Conservation (phyloP, 495 filamentous ascomycete genomes). For the Talaromyces trachyspermus region DNA sequence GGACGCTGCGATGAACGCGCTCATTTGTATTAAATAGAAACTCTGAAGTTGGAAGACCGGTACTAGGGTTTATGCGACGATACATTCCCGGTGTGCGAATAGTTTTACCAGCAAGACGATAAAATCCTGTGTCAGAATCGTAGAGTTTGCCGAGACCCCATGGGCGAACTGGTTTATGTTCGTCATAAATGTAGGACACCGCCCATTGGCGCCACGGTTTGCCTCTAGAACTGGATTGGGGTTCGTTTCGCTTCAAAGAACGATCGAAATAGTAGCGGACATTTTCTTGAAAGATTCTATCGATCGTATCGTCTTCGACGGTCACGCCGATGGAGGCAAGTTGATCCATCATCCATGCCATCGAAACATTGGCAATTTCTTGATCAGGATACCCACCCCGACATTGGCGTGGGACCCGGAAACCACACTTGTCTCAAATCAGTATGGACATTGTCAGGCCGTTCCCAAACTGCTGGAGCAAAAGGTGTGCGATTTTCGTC, state of each 20-base stretch:
- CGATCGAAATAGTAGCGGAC: conserved; percentile 32
- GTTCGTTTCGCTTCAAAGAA: conserved; percentile 11
- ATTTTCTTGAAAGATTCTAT: conserved; percentile 40
- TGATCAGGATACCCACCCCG: conserved; percentile 55
- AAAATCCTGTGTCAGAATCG: conserved; percentile 39
- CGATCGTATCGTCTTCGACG: conserved; percentile 44
- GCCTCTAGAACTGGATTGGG: conserved; percentile 7
- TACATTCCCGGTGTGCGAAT: conserved; percentile 53
- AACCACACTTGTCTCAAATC: conserved; percentile 69
- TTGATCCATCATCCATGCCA: conserved; percentile 72
- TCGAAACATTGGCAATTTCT: conserved; percentile 55
- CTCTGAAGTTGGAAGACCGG: conserved; percentile 24
- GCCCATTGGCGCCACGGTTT: conserved; percentile 34
- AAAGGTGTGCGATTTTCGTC: conserved; percentile 61
- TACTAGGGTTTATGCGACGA: conserved; percentile 44
- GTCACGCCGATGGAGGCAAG: conserved; percentile 53
- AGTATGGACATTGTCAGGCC: conserved; percentile 32
- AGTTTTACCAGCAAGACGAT: conserved; percentile 42
- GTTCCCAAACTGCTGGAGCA: conserved; percentile 58
- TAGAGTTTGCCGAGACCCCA: conserved; percentile 53
- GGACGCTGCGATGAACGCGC: conserved; percentile 55
- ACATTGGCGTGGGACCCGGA: conserved; percentile 60
- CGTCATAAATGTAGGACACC: conserved; percentile 33
- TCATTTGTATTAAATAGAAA: conserved; percentile 55
- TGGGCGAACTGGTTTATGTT: conserved; percentile 43